phyloP scores from a whole-genome alignment of 2,329 filamentous ascomycete genomes.

The Pyricularia pennisetigena region DNA sequence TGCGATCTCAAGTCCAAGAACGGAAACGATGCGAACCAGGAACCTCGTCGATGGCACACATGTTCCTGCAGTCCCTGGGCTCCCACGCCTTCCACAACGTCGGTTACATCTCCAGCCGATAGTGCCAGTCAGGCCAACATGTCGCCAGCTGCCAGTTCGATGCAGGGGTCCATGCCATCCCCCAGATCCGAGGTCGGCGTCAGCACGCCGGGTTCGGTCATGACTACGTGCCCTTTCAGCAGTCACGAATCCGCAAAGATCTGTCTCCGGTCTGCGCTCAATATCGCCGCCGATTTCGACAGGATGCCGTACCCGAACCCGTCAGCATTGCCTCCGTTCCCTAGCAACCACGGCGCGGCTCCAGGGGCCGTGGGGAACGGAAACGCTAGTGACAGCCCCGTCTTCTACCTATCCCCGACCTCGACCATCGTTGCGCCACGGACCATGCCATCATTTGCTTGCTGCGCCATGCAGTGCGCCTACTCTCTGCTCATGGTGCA shows the following conservation, averaged over 20 bases:
- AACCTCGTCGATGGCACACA: constrained; percentile 14
- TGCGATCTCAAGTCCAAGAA: constrained; percentile 32
- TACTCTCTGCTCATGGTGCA: constrained; percentile 33
- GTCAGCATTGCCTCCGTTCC: constrained; percentile 11
- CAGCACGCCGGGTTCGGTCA: not conserved
- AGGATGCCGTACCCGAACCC: constrained; percentile 34
- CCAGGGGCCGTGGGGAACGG: constrained; percentile 9
- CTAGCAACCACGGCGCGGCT: not conserved
- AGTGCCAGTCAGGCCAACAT: not conserved
- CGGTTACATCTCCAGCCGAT: constrained; percentile 4
- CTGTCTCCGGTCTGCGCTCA: constrained; percentile 36
- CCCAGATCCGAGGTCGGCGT: not conserved
- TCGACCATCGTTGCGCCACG: constrained; percentile 29
- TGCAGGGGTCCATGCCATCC: not conserved
- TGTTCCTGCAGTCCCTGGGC: constrained; percentile 19
- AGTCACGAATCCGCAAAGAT: constrained; percentile 36
- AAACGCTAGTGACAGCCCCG: not conserved
- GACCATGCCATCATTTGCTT: constrained; percentile 34
- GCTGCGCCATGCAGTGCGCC: constrained; percentile 35
- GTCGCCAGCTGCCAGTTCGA: not conserved
- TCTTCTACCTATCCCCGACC: constrained; percentile 22
- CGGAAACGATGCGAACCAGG: not conserved
- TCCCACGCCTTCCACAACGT: constrained; percentile 13
- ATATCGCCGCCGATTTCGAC: constrained; percentile 34
- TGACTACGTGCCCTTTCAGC: constrained; percentile 24